These are phyloP conservation scores for Sphaerobolus stellatus DNA, from an alignment of 1,284 basidiomycete genomes.

Conservation along the genomic window DNA sequence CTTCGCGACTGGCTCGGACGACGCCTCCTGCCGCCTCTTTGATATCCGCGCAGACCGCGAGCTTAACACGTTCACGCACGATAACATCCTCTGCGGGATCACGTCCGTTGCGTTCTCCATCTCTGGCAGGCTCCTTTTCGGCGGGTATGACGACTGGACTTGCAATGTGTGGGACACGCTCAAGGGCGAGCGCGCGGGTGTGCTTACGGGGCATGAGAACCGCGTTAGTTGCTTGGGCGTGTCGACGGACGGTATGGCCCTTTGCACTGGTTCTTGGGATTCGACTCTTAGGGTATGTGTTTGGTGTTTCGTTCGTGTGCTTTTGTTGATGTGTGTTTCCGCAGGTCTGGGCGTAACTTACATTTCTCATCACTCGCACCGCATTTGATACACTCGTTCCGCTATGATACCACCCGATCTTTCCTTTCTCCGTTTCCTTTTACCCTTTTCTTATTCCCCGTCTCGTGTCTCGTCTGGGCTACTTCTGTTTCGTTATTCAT, in stretches of 20 bases:
- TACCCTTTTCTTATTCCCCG: no score
- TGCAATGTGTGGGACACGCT: conserved; percentile 99
- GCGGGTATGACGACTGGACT: conserved; percentile 99
- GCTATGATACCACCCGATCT: no score
- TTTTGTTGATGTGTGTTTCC: no score
- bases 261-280: conserved; percentile 99
- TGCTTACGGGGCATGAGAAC: conserved; percentile 97
- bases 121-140: conserved; percentile 95
- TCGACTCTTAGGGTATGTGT: conserved; percentile 85
- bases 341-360: no score
- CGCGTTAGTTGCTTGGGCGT: conserved; percentile 96
- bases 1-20: conserved; percentile 98
- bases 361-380: no score
- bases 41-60: conserved; percentile 98
- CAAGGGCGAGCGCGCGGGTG: conserved; percentile 96
- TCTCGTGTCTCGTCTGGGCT: no score
- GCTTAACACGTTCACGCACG: conserved; percentile 94
- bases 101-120: conserved; percentile 98
- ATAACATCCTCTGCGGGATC: conserved; percentile 98
- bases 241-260: conserved; percentile 93
- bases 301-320: no score
- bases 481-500: no score
- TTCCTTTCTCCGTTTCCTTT: no score
- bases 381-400: no score
- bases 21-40: conserved; percentile 96